Conservation (phyloP, 805 yeast genomes). For the Saccharomycopsis microspora region DNA sequence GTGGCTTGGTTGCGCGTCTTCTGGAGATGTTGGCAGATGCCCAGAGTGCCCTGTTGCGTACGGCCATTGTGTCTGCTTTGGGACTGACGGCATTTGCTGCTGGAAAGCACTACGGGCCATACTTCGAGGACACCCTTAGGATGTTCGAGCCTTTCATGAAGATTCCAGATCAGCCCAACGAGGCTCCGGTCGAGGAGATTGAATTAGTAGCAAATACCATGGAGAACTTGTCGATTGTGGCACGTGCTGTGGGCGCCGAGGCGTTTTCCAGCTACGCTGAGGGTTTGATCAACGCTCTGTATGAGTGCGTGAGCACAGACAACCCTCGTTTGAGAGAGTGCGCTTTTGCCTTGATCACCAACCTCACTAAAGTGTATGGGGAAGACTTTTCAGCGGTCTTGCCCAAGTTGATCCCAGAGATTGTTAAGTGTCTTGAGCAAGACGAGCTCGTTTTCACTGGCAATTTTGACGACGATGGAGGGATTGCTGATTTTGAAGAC, state of each 20-base stretch:
- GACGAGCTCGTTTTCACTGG: conserved; percentile 67
- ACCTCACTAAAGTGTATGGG: conserved; percentile 91
- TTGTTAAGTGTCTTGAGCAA: conserved; percentile 74
- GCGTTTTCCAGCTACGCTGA: conserved; percentile 77
- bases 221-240: conserved; percentile 91
- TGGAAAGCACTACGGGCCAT: conserved; percentile 80
- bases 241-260: conserved; percentile 91
- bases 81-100: conserved; percentile 96
- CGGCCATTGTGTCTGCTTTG: conserved; percentile 85
- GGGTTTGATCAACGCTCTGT: conserved; percentile 82
- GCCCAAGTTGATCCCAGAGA: conserved; percentile 71
- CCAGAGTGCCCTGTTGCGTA: conserved; percentile 55
- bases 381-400: conserved; percentile 81
- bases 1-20: conserved; percentile 82
- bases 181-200: conserved; percentile 77
- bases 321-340: conserved; percentile 86
- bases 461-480: conserved; percentile 36
- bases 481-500: conserved; percentile 47
- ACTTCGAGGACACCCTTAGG: conserved; percentile 70
- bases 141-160: conserved; percentile 74
- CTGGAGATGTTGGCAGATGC: conserved; percentile 74
- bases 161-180: conserved; percentile 56
- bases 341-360: conserved; percentile 86
- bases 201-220: conserved; percentile 87
- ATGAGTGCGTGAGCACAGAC: conserved; percentile 62